A percentile compares a stretch with the other conserved stretches of the same genome.
These are phyloP conservation scores for Pigoraptor vietnamica DNA, from an alignment of 78 protist genomes.

Conservation along the genomic window DNA sequence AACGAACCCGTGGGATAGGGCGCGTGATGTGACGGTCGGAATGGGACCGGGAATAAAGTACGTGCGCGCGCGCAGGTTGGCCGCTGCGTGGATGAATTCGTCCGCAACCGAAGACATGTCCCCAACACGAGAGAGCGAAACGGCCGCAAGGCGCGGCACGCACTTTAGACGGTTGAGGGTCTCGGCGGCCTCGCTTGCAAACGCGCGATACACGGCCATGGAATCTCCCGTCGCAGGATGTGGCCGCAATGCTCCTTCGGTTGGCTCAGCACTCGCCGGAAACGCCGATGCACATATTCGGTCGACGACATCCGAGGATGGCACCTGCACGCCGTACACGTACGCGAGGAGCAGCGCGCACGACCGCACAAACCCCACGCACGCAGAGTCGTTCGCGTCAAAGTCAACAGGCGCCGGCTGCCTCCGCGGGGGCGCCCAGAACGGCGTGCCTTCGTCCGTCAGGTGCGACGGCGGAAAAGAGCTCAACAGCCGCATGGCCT, in stretches of 20 bases:
- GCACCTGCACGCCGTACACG: background rate
- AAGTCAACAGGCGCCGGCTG: background rate
- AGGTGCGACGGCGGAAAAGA: background rate
- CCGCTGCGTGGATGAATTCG: background rate
- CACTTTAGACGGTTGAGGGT: too few species aligned
- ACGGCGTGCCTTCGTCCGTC: background rate
- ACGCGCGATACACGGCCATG: too few species aligned
- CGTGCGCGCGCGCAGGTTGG: background rate
- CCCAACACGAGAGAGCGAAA: background rate
- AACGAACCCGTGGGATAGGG: background rate
- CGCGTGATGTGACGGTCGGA: too few species aligned
- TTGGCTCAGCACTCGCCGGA: too few species aligned
- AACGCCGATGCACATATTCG: too few species aligned
- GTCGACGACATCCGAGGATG: too few species aligned
- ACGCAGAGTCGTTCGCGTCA: background rate
- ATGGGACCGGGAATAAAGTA: background rate
- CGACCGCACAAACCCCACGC: background rate
- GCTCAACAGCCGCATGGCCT: background rate
- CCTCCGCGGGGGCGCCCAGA: background rate
- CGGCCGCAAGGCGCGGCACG: too few species aligned
- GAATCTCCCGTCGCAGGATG: too few species aligned
- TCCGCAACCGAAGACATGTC: background rate
- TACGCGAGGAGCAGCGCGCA: background rate
- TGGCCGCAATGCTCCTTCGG: too few species aligned
- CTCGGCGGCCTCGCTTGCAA: too few species aligned